Evolutionary conservation across 2,329 filamentous ascomycete species (phyloP).

Genomic region (Trichoderma sp.): DNA sequence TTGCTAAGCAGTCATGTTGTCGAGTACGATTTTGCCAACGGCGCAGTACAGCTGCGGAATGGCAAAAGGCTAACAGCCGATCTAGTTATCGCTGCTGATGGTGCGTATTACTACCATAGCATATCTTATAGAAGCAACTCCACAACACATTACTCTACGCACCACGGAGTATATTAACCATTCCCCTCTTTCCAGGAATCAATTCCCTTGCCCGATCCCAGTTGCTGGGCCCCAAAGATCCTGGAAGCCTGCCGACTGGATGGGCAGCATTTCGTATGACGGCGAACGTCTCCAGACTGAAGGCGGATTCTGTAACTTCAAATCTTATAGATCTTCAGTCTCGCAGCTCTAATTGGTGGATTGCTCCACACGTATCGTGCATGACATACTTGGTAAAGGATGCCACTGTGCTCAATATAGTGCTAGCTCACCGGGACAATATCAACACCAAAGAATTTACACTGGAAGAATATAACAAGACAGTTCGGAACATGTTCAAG

Average conservation of each 20-base stretch:
- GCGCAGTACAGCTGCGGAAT: slow-evolving; percentile 24
- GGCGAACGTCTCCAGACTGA: slow-evolving; percentile 37
- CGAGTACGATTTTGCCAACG: slow-evolving; percentile 24
- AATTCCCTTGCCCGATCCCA: slow-evolving; percentile 30
- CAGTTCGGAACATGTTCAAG: slow-evolving; percentile 11
- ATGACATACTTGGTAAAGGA: slow-evolving; percentile 43
- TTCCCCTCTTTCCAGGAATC: slow-evolving; percentile 14
- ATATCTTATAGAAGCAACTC: background rate
- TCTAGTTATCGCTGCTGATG: slow-evolving; percentile 37
- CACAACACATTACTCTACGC: background rate
- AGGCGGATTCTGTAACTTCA: slow-evolving; percentile 31
- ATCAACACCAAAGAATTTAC: slow-evolving; percentile 20
- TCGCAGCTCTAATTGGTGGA: slow-evolving; percentile 29
- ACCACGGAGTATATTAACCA: background rate
- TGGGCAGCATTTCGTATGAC: slow-evolving; percentile 42
- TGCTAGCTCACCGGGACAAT: slow-evolving; percentile 40
- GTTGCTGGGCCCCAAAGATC: slow-evolving; percentile 19
- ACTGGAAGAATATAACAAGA: slow-evolving; percentile 6
- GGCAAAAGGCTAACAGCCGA: slow-evolving; percentile 29
- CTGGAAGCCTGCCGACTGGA: slow-evolving; percentile 29
- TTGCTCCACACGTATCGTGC: slow-evolving; percentile 40
- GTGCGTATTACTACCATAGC: slow-evolving; percentile 19
- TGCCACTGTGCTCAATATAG: slow-evolving; percentile 43
- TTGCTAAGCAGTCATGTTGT: slow-evolving; percentile 26
- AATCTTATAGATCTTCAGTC: slow-evolving; percentile 34